These are phyloP conservation scores for Onygena corvina DNA, from an alignment of 2,329 filamentous ascomycete species.

Conservation along the genomic window DNA sequence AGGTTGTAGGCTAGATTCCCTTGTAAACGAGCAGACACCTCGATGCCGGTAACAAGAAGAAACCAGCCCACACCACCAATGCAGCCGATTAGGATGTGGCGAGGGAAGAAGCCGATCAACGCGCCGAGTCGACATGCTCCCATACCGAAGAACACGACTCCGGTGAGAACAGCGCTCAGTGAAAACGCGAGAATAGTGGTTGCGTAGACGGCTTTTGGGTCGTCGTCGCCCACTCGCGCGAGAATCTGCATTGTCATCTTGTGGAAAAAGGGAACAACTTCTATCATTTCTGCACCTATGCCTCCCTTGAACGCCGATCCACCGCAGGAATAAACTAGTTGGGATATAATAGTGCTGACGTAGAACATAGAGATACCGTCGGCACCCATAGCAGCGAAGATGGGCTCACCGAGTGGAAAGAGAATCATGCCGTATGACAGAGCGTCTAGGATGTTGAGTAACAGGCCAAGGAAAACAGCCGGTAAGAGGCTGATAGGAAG, in stretches of 20 bases:
- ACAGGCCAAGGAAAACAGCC: slow-evolving; percentile 72
- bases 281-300: slow-evolving; percentile 93
- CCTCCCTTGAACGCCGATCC: slow-evolving; percentile 83
- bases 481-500: slow-evolving; percentile 62
- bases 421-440: slow-evolving; percentile 94
- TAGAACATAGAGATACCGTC: slow-evolving; percentile 98
- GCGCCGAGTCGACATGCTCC: slow-evolving; percentile 79
- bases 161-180: slow-evolving; percentile 80
- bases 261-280: slow-evolving; percentile 97
- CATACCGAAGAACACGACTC: slow-evolving; percentile 81
- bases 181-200: slow-evolving; percentile 90
- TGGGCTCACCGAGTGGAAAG: slow-evolving; percentile 75
- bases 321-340: slow-evolving; percentile 72
- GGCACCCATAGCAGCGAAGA: slow-evolving; percentile 75
- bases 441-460: slow-evolving; percentile 89
- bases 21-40: slow-evolving; percentile 80
- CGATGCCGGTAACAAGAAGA: slow-evolving; percentile 76
- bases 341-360: slow-evolving; percentile 89
- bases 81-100: slow-evolving; percentile 91
- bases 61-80: slow-evolving; percentile 97
- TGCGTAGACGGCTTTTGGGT: slow-evolving; percentile 75
- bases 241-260: slow-evolving; percentile 93
- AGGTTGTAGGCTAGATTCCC: slow-evolving; percentile 74
- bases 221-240: slow-evolving; percentile 60
- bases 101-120: slow-evolving; percentile 90